Evolutionary conservation across 2,329 filamentous ascomycete genomes (phyloP).

Genomic region (Metarhizium guizhouense): DNA sequence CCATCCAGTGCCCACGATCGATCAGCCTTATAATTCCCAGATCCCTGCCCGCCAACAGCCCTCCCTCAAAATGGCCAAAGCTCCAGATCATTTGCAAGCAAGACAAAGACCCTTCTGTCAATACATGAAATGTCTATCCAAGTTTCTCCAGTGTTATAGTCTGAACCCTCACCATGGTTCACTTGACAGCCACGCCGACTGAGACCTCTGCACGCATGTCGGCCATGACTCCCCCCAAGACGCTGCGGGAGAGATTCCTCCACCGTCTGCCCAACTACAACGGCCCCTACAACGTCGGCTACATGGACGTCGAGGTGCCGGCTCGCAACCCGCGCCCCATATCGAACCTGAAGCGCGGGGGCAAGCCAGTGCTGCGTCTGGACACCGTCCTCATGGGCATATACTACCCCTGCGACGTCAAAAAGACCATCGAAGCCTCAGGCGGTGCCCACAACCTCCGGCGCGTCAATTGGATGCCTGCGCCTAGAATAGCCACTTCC

Average conservation of each 20-base stretch:
- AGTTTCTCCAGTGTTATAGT: neutral
- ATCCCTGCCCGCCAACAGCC: neutral
- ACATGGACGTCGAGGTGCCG: slow-evolving; percentile 57
- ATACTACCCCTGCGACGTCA: slow-evolving; percentile 52
- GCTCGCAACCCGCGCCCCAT: slow-evolving; percentile 30
- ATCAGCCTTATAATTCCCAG: neutral
- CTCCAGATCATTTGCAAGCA: neutral
- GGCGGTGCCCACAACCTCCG: slow-evolving; percentile 33
- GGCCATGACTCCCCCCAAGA: slow-evolving; percentile 19
- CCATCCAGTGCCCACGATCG: neutral
- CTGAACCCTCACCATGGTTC: slow-evolving; percentile 1
- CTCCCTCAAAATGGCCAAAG: neutral
- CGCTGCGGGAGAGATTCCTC: slow-evolving; percentile 28
- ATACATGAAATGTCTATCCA: neutral
- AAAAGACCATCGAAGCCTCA: slow-evolving; percentile 10
- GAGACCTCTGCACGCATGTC: slow-evolving; percentile 6
- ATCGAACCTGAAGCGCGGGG: slow-evolving; percentile 30
- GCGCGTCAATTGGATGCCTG: slow-evolving; percentile 53
- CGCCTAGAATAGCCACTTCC: slow-evolving; percentile 45
- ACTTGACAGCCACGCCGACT: neutral
- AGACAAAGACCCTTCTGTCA: neutral
- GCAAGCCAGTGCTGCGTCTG: slow-evolving; percentile 29
- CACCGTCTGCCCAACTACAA: slow-evolving; percentile 50
- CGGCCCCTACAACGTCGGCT: slow-evolving; percentile 60
- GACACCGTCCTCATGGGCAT: slow-evolving; percentile 54